phyloP scores from a whole-genome alignment of 352 stramenopile species.

The Globisporangium uncinulatum region DNA sequence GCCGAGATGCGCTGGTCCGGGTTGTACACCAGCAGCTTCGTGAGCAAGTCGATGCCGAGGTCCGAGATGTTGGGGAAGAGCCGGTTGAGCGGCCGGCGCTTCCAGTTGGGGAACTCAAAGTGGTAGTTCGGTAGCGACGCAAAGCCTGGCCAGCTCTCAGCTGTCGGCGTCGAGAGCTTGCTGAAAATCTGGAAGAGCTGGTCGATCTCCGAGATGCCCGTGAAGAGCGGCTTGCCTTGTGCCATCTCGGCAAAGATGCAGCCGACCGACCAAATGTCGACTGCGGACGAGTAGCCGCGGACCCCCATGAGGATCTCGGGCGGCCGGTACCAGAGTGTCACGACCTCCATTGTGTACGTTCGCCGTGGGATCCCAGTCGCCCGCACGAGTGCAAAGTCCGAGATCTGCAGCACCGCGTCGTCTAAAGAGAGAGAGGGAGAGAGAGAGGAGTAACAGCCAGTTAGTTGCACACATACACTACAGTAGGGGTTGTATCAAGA shows the following conservation, averaged over 20 bases:
- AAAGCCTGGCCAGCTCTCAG: constrained; percentile 96
- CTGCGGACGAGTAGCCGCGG: constrained; percentile 71
- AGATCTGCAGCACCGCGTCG: constrained; percentile 74
- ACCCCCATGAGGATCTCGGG: constrained; percentile 89
- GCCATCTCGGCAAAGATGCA: constrained; percentile 99
- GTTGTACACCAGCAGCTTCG: constrained; percentile 76
- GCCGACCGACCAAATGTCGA: constrained; percentile 94
- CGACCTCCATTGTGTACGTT: constrained; percentile 89
- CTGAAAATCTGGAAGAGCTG: constrained; percentile 87
- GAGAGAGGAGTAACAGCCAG: neutral
- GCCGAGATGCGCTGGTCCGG: constrained; percentile 78
- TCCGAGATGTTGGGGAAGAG: constrained; percentile 70
- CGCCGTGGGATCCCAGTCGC: constrained; percentile 81
- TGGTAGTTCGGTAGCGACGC: constrained; percentile 96
- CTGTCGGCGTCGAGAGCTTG: constrained; percentile 96
- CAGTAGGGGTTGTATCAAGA: no score
- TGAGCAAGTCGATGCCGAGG: constrained; percentile 66
- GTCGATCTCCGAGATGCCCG: constrained; percentile 73
- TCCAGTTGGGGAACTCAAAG: constrained; percentile 86
- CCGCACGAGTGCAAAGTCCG: constrained; percentile 87
- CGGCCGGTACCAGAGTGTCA: constrained; percentile 89
- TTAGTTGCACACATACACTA: no score
- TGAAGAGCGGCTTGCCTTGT: constrained; percentile 78
- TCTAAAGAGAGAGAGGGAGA: constrained; percentile 15
- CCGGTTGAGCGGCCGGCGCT: constrained; percentile 54